Conservation (phyloP, 164 flowering plant genomes). For the Nymphaea colorata region DNA sequence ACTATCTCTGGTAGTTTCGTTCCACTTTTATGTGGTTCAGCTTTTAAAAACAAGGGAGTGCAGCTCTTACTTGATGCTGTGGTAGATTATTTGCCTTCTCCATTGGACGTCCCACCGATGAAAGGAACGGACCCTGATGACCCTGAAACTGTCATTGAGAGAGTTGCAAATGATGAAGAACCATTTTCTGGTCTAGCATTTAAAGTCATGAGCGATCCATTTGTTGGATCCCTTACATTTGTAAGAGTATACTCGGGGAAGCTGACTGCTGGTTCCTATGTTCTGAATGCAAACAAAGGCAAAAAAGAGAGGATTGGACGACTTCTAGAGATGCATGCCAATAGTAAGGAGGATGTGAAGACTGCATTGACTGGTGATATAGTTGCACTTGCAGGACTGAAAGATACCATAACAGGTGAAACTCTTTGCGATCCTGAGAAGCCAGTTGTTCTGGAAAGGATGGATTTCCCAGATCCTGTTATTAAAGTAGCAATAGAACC, state of each 20-base stretch:
- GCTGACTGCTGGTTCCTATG: slow-evolving; percentile 72
- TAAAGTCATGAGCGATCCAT: slow-evolving; percentile 90
- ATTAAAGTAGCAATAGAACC: slow-evolving; percentile 98
- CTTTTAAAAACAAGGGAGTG: slow-evolving; percentile 95
- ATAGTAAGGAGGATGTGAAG: slow-evolving; percentile 86
- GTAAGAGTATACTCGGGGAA: slow-evolving; percentile 86
- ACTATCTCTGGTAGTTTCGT: slow-evolving; percentile 60
- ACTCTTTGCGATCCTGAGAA: slow-evolving; percentile 73
- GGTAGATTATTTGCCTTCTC: slow-evolving; percentile 88
- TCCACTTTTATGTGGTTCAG: slow-evolving; percentile 90
- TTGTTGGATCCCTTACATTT: slow-evolving; percentile 90
- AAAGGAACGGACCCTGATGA: slow-evolving; percentile 87
- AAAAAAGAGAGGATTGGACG: slow-evolving; percentile 94
- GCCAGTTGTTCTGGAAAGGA: slow-evolving; percentile 79
- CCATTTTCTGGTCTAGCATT: slow-evolving; percentile 94
- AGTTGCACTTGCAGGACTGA: slow-evolving; percentile 88
- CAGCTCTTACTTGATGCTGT: slow-evolving; percentile 94
- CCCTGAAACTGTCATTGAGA: slow-evolving; percentile 47
- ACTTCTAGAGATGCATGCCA: slow-evolving; percentile 96
- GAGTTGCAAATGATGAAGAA: slow-evolving; percentile 68
- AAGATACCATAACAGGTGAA: slow-evolving; percentile 93
- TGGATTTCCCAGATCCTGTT: slow-evolving; percentile 99
- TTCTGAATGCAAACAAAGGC: slow-evolving; percentile 83
- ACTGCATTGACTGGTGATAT: slow-evolving; percentile 82
- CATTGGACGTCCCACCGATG: slow-evolving; percentile 81